A percentile compares a stretch with the other conserved stretches of the same genome.
These are phyloP conservation scores for Marasmius tenuissimus DNA, from an alignment of 1,284 basidiomycete species.

Conservation along the genomic window DNA sequence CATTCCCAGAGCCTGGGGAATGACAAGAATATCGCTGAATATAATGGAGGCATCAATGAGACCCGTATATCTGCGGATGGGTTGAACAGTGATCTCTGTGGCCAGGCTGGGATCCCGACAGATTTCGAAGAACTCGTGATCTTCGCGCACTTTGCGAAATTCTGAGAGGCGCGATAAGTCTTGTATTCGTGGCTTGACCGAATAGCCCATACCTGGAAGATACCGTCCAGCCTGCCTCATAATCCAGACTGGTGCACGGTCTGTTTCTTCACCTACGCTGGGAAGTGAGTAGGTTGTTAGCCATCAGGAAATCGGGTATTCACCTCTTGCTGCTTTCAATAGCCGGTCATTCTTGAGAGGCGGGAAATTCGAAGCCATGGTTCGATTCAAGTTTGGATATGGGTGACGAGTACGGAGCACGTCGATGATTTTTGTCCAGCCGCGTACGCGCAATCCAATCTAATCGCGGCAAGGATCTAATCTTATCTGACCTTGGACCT, in stretches of 20 bases:
- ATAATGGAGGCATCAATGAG: constrained; percentile 93
- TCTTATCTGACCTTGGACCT: neutral
- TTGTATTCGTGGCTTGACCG: constrained; percentile 1
- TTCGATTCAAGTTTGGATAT: neutral
- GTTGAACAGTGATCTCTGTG: constrained; percentile 86
- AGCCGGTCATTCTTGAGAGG: constrained; percentile 88
- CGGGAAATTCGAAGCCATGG: constrained; percentile 54
- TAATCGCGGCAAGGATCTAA: neutral
- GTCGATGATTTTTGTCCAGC: too few species aligned
- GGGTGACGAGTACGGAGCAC: too few species aligned
- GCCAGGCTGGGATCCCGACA: constrained; percentile 88
- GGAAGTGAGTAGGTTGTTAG: neutral
- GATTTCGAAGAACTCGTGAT: constrained; percentile 91
- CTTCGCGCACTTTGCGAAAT: constrained; percentile 80
- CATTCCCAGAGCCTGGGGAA: constrained; percentile 95
- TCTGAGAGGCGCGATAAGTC: constrained; percentile 47
- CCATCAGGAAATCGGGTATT: constrained; percentile 13
- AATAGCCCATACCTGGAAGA: constrained; percentile 69
- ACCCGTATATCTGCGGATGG: constrained; percentile 82
- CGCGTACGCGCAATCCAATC: too few species aligned
- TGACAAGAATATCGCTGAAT: constrained; percentile 95
- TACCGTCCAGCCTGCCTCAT: constrained; percentile 99
- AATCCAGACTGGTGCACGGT: constrained; percentile 96
- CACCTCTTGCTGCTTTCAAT: constrained; percentile 84
- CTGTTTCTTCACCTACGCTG: constrained; percentile 75